Evolutionary conservation across 495 filamentous ascomycete species (phyloP).

Genomic region (Rhizodiscina lignyota): DNA sequence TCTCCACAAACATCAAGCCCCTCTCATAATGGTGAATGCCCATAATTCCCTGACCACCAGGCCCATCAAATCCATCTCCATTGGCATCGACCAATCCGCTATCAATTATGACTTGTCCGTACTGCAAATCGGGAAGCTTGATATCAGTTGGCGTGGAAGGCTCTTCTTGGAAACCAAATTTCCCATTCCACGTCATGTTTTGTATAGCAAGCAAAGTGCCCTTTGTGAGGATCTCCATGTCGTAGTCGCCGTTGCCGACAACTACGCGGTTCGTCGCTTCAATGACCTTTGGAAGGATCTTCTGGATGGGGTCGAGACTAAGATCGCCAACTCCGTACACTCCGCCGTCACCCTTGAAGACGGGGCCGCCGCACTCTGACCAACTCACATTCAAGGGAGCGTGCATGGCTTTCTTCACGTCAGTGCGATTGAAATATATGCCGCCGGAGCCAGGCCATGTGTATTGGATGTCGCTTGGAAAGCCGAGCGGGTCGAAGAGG

Average conservation of each 20-base stretch:
- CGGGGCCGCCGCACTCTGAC: conserved; percentile 8
- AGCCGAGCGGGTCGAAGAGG: conserved; percentile 7
- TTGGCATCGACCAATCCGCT: too few relatives aligned
- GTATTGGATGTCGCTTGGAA: conserved; percentile 9
- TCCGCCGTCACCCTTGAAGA: conserved; percentile 12
- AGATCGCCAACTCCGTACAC: conserved; percentile 12
- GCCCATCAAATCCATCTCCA: conserved; percentile 7
- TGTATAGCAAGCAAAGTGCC: conserved; percentile 15
- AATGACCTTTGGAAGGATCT: conserved; percentile 11
- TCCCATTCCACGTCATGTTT: conserved; percentile 14
- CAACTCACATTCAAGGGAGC: conserved; percentile 12
- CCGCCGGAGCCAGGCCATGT: conserved; percentile 4
- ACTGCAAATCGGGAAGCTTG: conserved; percentile 12
- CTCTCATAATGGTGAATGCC: conserved; percentile 20
- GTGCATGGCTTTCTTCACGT: conserved; percentile 13
- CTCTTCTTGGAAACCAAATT: conserved; percentile 8
- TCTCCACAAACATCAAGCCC: conserved; percentile 19
- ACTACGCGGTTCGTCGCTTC: conserved; percentile 17
- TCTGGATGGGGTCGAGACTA: conserved; percentile 16
- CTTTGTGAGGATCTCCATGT: conserved; percentile 11
- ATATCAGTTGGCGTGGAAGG: conserved; percentile 10
- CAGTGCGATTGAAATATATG: conserved; percentile 12
- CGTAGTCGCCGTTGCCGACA: conserved; percentile 12
- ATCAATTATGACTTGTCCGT: conserved; percentile 6
- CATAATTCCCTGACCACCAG: conserved; percentile 25